Conservation (phyloP, 169 alveolate genomes). For the Plasmodium falciparum region DNA sequence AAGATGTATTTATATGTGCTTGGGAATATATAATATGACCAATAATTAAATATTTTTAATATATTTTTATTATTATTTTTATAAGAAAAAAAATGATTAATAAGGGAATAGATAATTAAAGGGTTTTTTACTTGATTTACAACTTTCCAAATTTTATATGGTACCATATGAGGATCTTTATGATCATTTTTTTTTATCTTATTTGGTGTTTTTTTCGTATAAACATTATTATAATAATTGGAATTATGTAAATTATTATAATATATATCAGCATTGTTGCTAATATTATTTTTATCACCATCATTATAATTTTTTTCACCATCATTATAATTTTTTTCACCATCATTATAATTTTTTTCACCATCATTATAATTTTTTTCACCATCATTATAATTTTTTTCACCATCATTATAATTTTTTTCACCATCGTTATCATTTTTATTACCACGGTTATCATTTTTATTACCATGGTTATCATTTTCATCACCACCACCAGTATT, state of each 20-base stretch:
- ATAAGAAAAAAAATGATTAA: conserved; percentile 56
- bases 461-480: too few species aligned
- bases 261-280: too few species aligned
- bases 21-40: conserved; percentile 61
- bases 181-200: neutral
- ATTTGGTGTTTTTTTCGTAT: neutral
- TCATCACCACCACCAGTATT: too few species aligned
- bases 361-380: too few species aligned
- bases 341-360: too few species aligned
- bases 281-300: too few species aligned
- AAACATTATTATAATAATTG: neutral
- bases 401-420: too few species aligned
- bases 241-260: neutral
- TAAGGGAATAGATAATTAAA: conserved; percentile 46
- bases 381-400: neutral
- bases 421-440: too few species aligned
- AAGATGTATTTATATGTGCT: conserved; percentile 61
- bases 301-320: too few species aligned
- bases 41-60: conserved; percentile 43
- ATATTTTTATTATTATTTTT: conserved; percentile 30
- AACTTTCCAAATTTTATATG: conserved; percentile 66
- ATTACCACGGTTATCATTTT: too few species aligned
- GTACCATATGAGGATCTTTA: conserved; percentile 20
- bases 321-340: neutral
- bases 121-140: conserved; percentile 40